phyloP scores from a whole-genome alignment of 2,329 filamentous ascomycete species.

The Sclerotinia subarctica region DNA sequence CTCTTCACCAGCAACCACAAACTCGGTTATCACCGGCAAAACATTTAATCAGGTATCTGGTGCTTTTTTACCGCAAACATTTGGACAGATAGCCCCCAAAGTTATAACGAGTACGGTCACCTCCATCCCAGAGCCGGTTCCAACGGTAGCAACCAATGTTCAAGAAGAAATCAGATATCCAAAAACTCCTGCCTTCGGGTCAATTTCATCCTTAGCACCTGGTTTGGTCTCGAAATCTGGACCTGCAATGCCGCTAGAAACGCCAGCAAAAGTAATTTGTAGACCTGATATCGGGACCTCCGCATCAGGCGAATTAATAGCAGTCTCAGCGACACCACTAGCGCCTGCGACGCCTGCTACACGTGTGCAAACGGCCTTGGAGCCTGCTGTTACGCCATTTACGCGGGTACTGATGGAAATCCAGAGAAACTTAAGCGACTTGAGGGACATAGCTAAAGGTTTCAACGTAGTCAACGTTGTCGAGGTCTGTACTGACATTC shows the following conservation, averaged over 20 bases:
- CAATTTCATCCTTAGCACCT: not conserved
- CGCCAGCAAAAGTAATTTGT: not conserved
- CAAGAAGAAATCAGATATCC: not conserved
- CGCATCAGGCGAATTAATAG: not conserved
- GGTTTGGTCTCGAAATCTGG: not conserved
- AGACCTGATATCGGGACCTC: not conserved
- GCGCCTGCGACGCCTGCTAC: not conserved
- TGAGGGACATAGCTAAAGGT: conserved; percentile 14
- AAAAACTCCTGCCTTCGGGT: not conserved
- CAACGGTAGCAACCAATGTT: not conserved
- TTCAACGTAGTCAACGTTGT: not conserved
- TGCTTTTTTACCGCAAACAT: not conserved
- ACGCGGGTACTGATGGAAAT: conserved; percentile 1
- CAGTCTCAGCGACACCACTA: no score
- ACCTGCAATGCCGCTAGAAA: not conserved
- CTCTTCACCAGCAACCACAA: not conserved
- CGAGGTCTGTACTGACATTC: conserved; percentile 4
- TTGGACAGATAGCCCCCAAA: not conserved
- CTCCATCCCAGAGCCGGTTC: not conserved
- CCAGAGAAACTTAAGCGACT: not conserved
- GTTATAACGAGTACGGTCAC: not conserved
- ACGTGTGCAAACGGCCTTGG: not conserved
- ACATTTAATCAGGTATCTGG: not conserved
- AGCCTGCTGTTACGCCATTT: not conserved
- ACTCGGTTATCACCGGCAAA: not conserved